Evolutionary conservation across 2,329 filamentous ascomycete species (phyloP), one percentile per base, ranked within the genome.

Genomic region (Coniella vitis): DNA sequence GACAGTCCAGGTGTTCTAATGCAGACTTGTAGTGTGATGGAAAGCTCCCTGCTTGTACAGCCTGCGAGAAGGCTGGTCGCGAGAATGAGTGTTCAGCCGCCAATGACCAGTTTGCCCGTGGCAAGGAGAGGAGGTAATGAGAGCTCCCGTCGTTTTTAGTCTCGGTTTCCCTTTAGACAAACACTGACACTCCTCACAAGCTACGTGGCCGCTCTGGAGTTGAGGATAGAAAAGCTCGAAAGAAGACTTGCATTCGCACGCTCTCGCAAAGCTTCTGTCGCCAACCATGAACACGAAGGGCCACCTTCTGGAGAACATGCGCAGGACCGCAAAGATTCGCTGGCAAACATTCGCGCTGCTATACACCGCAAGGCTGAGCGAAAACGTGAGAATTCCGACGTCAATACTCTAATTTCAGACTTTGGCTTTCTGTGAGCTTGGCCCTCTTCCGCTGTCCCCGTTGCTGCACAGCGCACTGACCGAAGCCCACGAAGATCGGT

Each of bases 171-270:
- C 45, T 19, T 38, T 16, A 45, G 20, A 14, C 29, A 4, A 16
- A 25, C 40, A 34, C 60, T 61, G 40, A 63, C 54, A 8, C 13
- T 25, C 16, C 10, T 29, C 29, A 13, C 49, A 86, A n/a, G 83
- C 67, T 98, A 97, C 74, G 90, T 97, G 38, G 89, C 91, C 7
- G 94, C 91, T 1, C 76, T 98, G n/a, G 91, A 97, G 65, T 81
- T 90, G 14, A 84, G 87, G 50, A 84, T 95, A 57, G 90, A 97
- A 65, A 88, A 87, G 66, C 78, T 97, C 8, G 87, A 95, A 66
- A 84, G 82, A 62, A 83, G 83, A 49, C 76, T 96, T 40, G 74
- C 78, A 31, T 86, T 81, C 67, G 83, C 83, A 45, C 75, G 79
- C 58, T 79, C 81, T 17, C 81, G 86, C 55, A 88, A 87, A 57